Evolutionary conservation across 1,284 basidiomycete genomes (phyloP), one percentile per base, ranked within the genome.

Genomic region (Cryptococcus hybrid): DNA sequence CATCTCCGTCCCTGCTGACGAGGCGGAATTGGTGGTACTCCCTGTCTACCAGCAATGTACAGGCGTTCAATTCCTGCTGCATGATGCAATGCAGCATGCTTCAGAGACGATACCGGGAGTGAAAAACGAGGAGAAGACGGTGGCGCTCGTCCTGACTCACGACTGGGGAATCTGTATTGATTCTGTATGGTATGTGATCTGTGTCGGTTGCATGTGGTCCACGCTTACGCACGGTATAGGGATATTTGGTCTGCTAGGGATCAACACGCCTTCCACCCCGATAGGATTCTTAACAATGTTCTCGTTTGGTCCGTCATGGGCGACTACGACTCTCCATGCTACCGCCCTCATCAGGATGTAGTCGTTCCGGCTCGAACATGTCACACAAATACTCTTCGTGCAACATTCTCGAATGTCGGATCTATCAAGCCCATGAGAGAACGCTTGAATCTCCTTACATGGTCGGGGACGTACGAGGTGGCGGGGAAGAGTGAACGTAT

Each of bases 141-240:
- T 77, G 38, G 66, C 74, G 3, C 53, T 80, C 12, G 74, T 77
- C 8, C 67, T 80, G 61, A 80, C 79, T 35, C 79, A 80, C 66
- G 80, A 81, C 65, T 81, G 78, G 75, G 80, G 80, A 12, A 68
- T 77, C 50, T 78, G 78, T 51, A 60, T 70, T 34, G 59, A 64
- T 9, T 78, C 78, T 55, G 71, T 71, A 6, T 78, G 76, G 70
- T 67, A 45, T 54, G 65, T 65, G 18, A 18, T 18, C 18, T 18
- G 18, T 18, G 18, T 18, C 18, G 18, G 18, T 18, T 18, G 18
- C 18, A 18, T 18, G 18, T 18, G 18, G 18, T 18, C 18, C 18
- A 18, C 18, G 18, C 18, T 18, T 18, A 18, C 18, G 8, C 18
- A 7, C 13, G 3, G 11, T 3, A 12, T 30, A 68, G 65, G 75